These are phyloP conservation scores for Solanum clarkiae DNA, from an alignment of 257 asterid species.

Conservation along the genomic window DNA sequence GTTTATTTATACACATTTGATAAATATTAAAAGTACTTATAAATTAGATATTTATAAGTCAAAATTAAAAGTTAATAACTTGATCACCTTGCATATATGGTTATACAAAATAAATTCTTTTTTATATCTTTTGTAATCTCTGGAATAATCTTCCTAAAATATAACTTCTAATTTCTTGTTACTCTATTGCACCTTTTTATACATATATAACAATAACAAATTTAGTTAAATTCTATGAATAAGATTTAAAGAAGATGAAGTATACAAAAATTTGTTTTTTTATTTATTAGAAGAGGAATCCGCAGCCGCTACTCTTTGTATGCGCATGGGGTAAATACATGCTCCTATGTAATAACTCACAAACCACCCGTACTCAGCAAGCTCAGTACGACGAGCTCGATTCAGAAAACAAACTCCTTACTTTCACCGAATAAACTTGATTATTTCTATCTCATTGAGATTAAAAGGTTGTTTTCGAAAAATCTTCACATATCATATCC, in stretches of 20 bases:
- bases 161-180: background rate
- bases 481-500: background rate
- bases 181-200: background rate
- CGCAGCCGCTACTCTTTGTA: too few species aligned
- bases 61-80: background rate
- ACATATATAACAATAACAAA: background rate
- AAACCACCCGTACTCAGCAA: too few species aligned
- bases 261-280: rapidly evolving
- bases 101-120: background rate
- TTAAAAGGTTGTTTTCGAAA: rapidly evolving
- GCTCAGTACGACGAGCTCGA: too few species aligned
- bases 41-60: background rate
- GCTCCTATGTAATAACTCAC: too few species aligned
- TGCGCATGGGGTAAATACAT: too few species aligned
- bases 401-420: too few species aligned
- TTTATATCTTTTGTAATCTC: background rate
- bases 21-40: background rate
- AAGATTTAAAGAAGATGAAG: rapidly evolving
- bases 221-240: background rate
- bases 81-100: background rate
- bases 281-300: too few species aligned
- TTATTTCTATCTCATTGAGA: background rate
- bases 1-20: background rate
- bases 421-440: too few species aligned
- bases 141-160: background rate